Conservation (phyloP, 1,284 basidiomycete genomes). For the Ceratobasidium sp. region DNA sequence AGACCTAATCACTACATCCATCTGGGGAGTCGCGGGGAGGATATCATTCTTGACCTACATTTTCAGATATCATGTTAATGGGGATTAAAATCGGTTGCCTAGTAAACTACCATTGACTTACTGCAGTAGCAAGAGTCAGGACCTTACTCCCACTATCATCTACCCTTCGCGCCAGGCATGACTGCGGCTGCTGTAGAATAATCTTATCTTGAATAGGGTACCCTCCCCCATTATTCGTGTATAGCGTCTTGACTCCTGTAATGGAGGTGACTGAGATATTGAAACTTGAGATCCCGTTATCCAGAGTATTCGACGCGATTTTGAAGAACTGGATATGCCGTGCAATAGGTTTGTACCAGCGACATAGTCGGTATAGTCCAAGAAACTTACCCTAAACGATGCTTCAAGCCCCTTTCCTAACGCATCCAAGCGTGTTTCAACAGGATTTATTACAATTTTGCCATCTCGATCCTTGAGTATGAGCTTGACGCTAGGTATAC, state of each 20-base stretch:
- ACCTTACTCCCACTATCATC: not conserved
- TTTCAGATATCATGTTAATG: too few relatives aligned
- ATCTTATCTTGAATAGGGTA: not conserved
- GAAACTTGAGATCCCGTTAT: not conserved
- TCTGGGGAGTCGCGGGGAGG: not conserved
- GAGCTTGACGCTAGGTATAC: not conserved
- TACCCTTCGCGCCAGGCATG: not conserved
- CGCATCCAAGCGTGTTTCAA: not conserved
- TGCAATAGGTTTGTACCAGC: not conserved
- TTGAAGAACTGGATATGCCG: not conserved
- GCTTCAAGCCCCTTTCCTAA: not conserved
- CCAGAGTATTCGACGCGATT: not conserved
- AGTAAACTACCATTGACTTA: not conserved
- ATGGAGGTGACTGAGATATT: not conserved
- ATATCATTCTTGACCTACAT: not conserved
- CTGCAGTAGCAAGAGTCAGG: not conserved
- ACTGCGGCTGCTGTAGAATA: not conserved
- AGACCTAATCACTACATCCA: not conserved
- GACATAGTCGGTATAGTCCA: not conserved
- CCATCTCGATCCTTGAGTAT: not conserved
- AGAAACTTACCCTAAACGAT: not conserved
- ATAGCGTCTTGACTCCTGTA: not conserved
- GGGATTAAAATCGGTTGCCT: too few relatives aligned
- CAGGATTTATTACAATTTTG: not conserved
- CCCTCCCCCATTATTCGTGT: not conserved